A percentile compares a stretch with the other conserved stretches of the same genome.
Conservation (phyloP, 2,329 filamentous ascomycete genomes). For the Monosporascus sp. region DNA sequence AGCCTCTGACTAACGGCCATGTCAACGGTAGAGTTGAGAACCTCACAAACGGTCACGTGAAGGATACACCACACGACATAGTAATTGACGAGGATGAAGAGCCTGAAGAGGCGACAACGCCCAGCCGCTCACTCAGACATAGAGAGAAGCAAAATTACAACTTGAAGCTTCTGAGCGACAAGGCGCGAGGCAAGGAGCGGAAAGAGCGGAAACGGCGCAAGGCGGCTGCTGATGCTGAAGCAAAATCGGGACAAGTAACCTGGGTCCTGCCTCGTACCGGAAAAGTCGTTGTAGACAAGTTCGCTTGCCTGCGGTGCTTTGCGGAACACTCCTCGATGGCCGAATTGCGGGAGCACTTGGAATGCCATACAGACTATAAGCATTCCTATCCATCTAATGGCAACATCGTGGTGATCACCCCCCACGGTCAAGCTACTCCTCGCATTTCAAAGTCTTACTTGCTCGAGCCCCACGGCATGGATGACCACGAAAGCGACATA, state of each 20-base stretch:
- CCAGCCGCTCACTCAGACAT: slow-evolving; percentile 45
- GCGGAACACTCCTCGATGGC: slow-evolving; percentile 41
- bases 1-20: slow-evolving; percentile 28
- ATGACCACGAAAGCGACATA: slow-evolving; percentile 20
- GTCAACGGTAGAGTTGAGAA: slow-evolving; percentile 24
- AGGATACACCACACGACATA: slow-evolving; percentile 17
- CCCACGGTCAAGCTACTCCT: slow-evolving; percentile 20
- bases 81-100: slow-evolving; percentile 32
- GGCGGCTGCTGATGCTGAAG: slow-evolving; percentile 21
- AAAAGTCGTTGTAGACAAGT: slow-evolving; percentile 42
- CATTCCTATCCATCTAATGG: slow-evolving; percentile 33
- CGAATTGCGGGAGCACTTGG: slow-evolving; percentile 46
- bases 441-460: slow-evolving; percentile 15
- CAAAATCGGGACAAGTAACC: slow-evolving; percentile 32
- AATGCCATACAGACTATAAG: slow-evolving; percentile 40
- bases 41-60: slow-evolving; percentile 15
- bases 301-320: slow-evolving; percentile 48
- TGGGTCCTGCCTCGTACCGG: slow-evolving; percentile 42
- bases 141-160: slow-evolving; percentile 53
- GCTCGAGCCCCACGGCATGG: slow-evolving; percentile 16
- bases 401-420: slow-evolving; percentile 21
- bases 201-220: slow-evolving; percentile 38
- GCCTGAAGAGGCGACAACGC: slow-evolving; percentile 46
- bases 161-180: slow-evolving; percentile 53
- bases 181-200: slow-evolving; percentile 47